Base-by-base conservation (phyloP, 345 rosid species). In the Camelina laxa region DNA sequence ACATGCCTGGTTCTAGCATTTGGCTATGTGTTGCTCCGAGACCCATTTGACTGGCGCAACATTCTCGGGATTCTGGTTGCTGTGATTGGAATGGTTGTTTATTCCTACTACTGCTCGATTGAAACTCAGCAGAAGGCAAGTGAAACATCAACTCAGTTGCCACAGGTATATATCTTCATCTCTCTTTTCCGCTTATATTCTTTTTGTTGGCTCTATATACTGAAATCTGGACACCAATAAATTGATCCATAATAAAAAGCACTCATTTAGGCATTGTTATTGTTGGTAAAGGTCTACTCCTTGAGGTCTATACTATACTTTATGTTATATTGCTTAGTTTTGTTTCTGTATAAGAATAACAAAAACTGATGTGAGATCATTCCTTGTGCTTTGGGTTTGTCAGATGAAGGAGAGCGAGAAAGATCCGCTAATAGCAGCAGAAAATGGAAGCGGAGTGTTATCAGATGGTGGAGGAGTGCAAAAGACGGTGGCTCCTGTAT, bases 11-110 rank as follows among this genome's bases (percentile, higher is more conserved):
- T 96, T 74, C 86, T 96, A 88, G 97, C 97, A 27, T 96, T 96
- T 58, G 99, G 99, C 42, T 96, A 96, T 56, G 90, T 91, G 72
- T 86, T 96, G 60, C 89, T 96, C 57, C 88, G 58, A 20, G 98
- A 96, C 73, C 99, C 99, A 48, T 96, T 96, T 67, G 88, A 91
- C 83, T 91, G 99, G 99, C 90, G 94, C 67, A 96, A 96, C 83
- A 88, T 96, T 77, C 80, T 96, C 42, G 99, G 99, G 31, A 96
- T 96, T 72, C 77, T 91, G 67, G 80, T 96, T 68, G 99, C 99
- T n/a, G 82, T 96, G 20, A 49, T 91, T 17, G 99, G 99, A 72
- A 96, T 96, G 99, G 88, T 87, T 41, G 79, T 92, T n/a, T 96
- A 96, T 79, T 96, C 99, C 16, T 96, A 89, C 69, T 91, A 27